Evolutionary conservation across 345 rosid species (phyloP).

Genomic region (Sonneratia alba): DNA sequence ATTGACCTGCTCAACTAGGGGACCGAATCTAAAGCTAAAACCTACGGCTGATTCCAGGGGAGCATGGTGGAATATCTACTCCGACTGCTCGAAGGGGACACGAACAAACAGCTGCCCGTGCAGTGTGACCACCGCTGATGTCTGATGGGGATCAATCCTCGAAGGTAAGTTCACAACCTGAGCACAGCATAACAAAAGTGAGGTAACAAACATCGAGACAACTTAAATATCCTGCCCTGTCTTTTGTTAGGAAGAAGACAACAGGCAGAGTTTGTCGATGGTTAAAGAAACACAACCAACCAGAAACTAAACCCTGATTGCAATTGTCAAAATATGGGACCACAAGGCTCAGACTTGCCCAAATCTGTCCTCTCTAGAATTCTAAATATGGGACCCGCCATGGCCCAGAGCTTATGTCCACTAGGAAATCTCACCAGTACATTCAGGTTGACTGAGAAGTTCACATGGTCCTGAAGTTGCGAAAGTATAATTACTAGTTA

Average conservation of each 20-base stretch:
- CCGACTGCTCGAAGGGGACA: slow-evolving; percentile 44
- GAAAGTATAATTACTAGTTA: not conserved
- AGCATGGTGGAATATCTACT: not conserved
- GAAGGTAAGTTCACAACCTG: slow-evolving; percentile 59
- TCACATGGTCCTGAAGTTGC: not conserved
- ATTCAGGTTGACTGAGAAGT: not conserved
- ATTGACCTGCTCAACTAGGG: not conserved
- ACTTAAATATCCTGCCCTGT: not conserved
- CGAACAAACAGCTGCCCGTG: slow-evolving; percentile 68
- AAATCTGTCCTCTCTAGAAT: not conserved
- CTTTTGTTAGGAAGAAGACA: not conserved
- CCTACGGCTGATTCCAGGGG: not conserved
- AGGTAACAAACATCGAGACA: not conserved
- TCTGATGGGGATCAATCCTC: slow-evolving; percentile 57
- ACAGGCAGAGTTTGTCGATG: not conserved
- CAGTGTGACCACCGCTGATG: slow-evolving; percentile 65
- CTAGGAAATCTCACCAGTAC: not conserved
- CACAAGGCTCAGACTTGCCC: not conserved
- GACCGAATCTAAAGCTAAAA: not conserved
- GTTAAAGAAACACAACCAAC: not conserved
- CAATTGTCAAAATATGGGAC: not conserved
- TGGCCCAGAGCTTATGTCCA: not conserved
- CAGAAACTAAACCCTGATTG: not conserved
- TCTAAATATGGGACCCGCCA: not conserved
- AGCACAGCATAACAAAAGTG: slow-evolving; percentile 1